phyloP scores from a whole-genome alignment of 2,329 filamentous ascomycete species.

The Fusarium buharicum region DNA sequence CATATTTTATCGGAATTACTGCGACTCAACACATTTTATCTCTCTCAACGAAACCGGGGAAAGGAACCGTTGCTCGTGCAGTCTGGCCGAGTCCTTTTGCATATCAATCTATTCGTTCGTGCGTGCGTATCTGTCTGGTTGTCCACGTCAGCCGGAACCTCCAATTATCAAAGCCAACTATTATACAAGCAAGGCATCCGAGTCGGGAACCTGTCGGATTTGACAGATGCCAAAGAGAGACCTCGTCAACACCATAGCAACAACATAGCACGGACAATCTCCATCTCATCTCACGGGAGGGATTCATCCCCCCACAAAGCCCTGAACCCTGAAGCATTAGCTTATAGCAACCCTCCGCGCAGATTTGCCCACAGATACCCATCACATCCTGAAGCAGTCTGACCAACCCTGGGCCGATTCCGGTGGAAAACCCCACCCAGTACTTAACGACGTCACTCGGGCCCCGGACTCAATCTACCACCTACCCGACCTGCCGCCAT shows the following conservation, averaged over 20 bases:
- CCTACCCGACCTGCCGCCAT: constrained; percentile 24
- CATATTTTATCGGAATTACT: neutral
- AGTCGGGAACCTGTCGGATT: constrained; percentile 11
- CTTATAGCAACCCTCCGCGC: constrained; percentile 12
- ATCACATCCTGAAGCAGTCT: constrained; percentile 11
- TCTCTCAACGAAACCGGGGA: constrained; percentile 25
- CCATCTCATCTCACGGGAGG: constrained; percentile 14
- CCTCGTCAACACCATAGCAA: constrained; percentile 11
- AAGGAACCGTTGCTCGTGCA: constrained; percentile 4
- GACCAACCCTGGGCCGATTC: constrained; percentile 31
- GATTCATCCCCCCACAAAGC: constrained; percentile 12
- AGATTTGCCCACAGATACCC: constrained; percentile 8
- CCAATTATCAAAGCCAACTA: neutral
- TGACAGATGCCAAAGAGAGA: constrained; percentile 4
- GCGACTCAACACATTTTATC: constrained; percentile 26
- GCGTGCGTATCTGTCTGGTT: constrained; percentile 9
- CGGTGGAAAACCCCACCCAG: constrained; percentile 21
- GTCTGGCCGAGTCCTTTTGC: neutral
- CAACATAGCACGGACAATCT: constrained; percentile 11
- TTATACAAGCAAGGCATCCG: constrained; percentile 5
- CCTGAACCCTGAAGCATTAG: constrained; percentile 25
- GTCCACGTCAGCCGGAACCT: constrained; percentile 10
- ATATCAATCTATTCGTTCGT: too few relatives aligned
- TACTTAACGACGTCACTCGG: constrained; percentile 37
- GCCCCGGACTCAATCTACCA: constrained; percentile 20